Conservation (phyloP, 768 basidiomycete species). For the Boletus eberwhitei region DNA sequence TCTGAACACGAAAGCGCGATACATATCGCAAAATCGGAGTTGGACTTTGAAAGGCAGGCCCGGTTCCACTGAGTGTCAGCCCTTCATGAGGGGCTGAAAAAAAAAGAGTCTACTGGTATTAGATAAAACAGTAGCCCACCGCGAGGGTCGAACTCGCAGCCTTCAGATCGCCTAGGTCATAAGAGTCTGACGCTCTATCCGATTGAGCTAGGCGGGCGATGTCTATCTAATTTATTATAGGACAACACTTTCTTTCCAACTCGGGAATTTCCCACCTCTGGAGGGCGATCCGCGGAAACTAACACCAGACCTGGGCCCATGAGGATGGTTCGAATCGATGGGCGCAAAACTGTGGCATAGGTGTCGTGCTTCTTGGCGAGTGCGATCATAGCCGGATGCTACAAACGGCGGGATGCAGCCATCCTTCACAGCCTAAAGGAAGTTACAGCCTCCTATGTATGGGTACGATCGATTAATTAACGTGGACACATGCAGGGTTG, state of each 20-base stretch:
- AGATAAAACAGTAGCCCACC: conserved; percentile 46
- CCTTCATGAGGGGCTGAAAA: not conserved
- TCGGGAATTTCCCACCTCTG: not conserved
- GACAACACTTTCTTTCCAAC: not conserved
- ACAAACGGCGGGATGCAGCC: conserved; percentile 12
- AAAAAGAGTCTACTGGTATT: too few species aligned
- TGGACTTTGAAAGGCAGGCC: not conserved
- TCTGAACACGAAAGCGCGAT: not conserved
- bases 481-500: conserved; percentile 11
- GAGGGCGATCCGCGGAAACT: not conserved
- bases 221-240: accelerated
- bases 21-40: too few species aligned
- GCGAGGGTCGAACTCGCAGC: conserved; percentile 65
- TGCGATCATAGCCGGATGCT: conserved; percentile 5
- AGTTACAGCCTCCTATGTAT: conserved; percentile 9
- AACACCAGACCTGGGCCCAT: not conserved
- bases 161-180: conserved; percentile 49
- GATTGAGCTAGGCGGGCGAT: conserved; percentile 62
- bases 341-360: conserved; percentile 27
- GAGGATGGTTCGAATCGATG: conserved; percentile 6
- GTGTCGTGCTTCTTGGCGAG: conserved; percentile 3
- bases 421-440: conserved; percentile 13
- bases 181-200: conserved; percentile 69
- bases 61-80: too few species aligned
- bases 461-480: conserved; percentile 20